phyloP scores from a whole-genome alignment of 768 basidiomycete species.

The Rhodosporidiobolus sp. region DNA sequence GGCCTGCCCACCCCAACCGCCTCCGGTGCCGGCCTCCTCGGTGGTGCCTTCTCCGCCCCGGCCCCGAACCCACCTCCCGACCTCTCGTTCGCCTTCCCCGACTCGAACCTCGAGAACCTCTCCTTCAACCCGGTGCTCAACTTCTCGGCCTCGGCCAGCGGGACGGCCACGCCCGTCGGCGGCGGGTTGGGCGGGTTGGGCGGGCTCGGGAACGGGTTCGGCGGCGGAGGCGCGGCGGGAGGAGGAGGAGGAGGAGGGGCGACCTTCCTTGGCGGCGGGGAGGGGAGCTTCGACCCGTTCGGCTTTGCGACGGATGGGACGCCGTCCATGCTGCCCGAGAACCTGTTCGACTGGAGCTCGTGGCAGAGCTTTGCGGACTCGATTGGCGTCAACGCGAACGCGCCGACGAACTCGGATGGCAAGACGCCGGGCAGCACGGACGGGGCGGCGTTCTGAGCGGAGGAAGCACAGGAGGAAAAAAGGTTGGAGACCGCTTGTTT shows the following conservation, averaged over 20 bases:
- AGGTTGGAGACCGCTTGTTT: no score
- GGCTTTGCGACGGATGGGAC: slow-evolving; percentile 29
- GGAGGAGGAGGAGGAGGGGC: neutral
- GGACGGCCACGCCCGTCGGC: neutral
- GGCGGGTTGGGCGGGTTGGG: neutral
- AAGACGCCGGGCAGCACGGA: no score
- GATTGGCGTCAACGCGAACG: neutral
- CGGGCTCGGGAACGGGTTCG: neutral
- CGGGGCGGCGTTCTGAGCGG: no score
- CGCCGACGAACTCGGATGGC: neutral
- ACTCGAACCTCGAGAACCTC: slow-evolving; percentile 22
- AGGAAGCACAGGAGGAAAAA: no score
- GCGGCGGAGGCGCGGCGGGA: no score
- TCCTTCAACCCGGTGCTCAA: slow-evolving; percentile 35
- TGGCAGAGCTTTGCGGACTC: slow-evolving; percentile 19
- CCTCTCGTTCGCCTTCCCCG: slow-evolving; percentile 32
- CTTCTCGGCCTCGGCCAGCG: neutral
- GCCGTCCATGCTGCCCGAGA: slow-evolving; percentile 23
- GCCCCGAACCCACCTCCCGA: slow-evolving; percentile 29
- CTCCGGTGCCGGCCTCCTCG: neutral
- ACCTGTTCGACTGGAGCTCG: slow-evolving; percentile 7
- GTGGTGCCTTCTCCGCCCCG: neutral
- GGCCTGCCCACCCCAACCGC: neutral
- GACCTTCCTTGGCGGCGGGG: slow-evolving; percentile 7
- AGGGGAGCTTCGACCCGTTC: slow-evolving; percentile 29